Base-by-base conservation (phyloP, 2,329 filamentous ascomycete species). In the Aspergillus texensis region DNA sequence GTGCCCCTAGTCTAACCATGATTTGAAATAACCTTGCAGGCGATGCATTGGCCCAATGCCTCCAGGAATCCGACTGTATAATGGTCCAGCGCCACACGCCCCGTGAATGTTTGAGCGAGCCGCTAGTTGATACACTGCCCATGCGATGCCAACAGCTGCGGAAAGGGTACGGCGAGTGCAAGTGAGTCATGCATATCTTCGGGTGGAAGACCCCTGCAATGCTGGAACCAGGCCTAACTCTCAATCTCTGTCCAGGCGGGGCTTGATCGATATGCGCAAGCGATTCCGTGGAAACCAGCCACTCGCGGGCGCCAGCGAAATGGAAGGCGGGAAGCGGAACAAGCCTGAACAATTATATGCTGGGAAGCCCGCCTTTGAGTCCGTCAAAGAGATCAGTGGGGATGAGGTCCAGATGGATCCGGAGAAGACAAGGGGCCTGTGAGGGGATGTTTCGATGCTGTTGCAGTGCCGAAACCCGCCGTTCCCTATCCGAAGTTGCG, bases 231-330 rank as follows among this genome's bases (percentile, higher is more conserved):
- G 9, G n/a, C 28, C 32, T 55, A 55, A 55, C 30, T 24, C 12
- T 21, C 21, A 36, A 39, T 34, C 3, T 32, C 21, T 4, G 14
- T 36, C 26, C 24, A 80, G 79, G 75, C 91, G 94, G 68, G 95
- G 95, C 68, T 88, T 96, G 88, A 91, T 98, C 71, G 95, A 99
- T 78, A 99, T 99, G 95, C 92, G 95, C 78, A 98, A 98, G 83
- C 91, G 95, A 39, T 98, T 99, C 81, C 88, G 95, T 61, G 95
- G 95, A 63, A 98, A 98, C 82, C 88, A 93, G 77, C 93, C 95
- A 60, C 89, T 96, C 68, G 84, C 88, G 28, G 87, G 90, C 68
- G 84, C 88, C 71, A 84, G 88, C 74, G 84, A 89, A 68, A 78
- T 86, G 62, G 89, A 92, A 69, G 81, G 82, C 30, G 81, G 82